Conservation (phyloP, 1,139 yeast genomes). For the Suhomyces bokatorum region DNA sequence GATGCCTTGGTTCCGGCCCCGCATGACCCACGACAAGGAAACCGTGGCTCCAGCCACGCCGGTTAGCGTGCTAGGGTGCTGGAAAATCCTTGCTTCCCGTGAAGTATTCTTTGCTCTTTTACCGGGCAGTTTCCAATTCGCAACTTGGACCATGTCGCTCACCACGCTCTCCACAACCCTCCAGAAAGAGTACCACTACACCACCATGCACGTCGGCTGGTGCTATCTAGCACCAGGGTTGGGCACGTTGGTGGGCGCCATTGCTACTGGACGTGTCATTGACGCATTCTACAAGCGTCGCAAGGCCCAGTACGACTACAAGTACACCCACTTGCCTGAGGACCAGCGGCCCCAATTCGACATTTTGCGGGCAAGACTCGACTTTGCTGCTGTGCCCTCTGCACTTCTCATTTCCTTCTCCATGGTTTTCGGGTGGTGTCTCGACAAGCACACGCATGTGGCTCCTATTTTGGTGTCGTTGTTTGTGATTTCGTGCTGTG, state of each 20-base stretch:
- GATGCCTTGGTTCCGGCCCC: slow-evolving; percentile 18
- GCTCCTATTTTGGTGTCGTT: slow-evolving; percentile 59
- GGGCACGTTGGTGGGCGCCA: slow-evolving; percentile 57
- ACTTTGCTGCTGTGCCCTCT: slow-evolving; percentile 28
- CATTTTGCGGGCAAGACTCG: slow-evolving; percentile 30
- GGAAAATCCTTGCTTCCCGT: slow-evolving; percentile 38
- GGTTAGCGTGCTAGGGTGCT: slow-evolving; percentile 47
- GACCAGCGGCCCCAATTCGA: slow-evolving; percentile 32
- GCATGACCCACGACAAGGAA: slow-evolving; percentile 16
- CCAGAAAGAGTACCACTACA: slow-evolving; percentile 46
- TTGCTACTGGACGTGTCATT: slow-evolving; percentile 46
- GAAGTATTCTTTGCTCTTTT: slow-evolving; percentile 31
- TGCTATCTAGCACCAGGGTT: slow-evolving; percentile 62
- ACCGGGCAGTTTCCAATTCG: slow-evolving; percentile 62
- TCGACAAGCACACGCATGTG: slow-evolving; percentile 47
- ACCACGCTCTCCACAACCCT: slow-evolving; percentile 63
- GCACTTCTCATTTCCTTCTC: slow-evolving; percentile 39
- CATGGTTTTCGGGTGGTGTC: slow-evolving; percentile 69
- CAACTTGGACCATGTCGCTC: slow-evolving; percentile 68
- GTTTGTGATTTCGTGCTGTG: slow-evolving; percentile 52
- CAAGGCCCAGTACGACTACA: slow-evolving; percentile 36
- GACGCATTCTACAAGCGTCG: slow-evolving; percentile 44
- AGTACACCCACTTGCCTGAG: slow-evolving; percentile 40
- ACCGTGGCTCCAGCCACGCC: slow-evolving; percentile 6
- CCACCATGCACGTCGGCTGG: slow-evolving; percentile 58